A percentile compares a stretch with the other conserved stretches of the same genome.
Evolutionary conservation across 2,329 filamentous ascomycete genomes (phyloP).

Genomic region (Davidsoniella australis): DNA sequence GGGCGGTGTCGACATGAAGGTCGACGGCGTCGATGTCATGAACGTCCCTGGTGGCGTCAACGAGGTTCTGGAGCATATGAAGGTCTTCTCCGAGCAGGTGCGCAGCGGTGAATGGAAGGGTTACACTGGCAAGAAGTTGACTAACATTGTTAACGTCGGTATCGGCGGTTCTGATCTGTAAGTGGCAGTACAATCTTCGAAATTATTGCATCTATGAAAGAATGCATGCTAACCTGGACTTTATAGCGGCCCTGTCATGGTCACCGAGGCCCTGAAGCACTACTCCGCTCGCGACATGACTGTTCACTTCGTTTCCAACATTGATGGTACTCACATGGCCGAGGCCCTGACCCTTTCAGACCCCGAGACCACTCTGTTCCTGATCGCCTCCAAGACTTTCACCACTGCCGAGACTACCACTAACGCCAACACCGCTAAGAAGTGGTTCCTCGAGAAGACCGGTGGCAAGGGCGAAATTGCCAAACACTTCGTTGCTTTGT

Average conservation of each 20-base stretch:
- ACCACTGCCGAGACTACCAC: constrained; percentile 94
- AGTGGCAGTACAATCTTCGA: constrained; percentile 23
- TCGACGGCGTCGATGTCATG: constrained; percentile 85
- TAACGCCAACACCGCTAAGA: constrained; percentile 93
- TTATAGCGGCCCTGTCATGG: constrained; percentile 84
- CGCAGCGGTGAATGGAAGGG: constrained; percentile 94
- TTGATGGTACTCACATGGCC: constrained; percentile 93
- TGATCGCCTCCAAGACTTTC: constrained; percentile 97
- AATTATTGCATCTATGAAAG: constrained; percentile 16
- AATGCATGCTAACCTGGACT: constrained; percentile 12
- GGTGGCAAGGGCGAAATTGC: constrained; percentile 69
- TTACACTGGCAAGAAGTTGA: constrained; percentile 91
- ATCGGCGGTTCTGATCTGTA: constrained; percentile 97
- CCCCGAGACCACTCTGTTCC: constrained; percentile 96
- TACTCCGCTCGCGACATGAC: constrained; percentile 77
- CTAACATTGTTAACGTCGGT: constrained; percentile 91
- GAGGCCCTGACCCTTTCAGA: constrained; percentile 80
- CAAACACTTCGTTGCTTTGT: constrained; percentile 97
- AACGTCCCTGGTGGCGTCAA: constrained; percentile 78
- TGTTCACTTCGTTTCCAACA: constrained; percentile 98
- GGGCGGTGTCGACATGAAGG: constrained; percentile 62
- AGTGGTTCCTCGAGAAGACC: constrained; percentile 81
- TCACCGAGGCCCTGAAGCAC: constrained; percentile 89
- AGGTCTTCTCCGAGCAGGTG: constrained; percentile 91
- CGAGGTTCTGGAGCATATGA: constrained; percentile 87